Base-by-base conservation (phyloP, 352 stramenopile genomes). In the Globisporangium orthogonon region DNA sequence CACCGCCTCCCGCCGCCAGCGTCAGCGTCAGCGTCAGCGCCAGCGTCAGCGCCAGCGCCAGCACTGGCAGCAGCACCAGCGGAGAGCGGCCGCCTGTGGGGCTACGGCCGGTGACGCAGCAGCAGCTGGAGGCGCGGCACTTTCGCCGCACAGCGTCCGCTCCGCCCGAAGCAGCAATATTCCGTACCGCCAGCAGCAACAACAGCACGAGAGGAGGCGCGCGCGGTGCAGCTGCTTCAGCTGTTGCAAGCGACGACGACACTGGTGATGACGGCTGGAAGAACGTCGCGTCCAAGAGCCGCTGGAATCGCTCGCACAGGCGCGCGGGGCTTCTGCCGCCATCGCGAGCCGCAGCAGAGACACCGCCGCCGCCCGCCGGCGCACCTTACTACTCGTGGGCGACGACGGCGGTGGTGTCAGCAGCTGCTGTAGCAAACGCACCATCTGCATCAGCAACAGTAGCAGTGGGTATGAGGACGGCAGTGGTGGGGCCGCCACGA, bases 51-150 rank as follows among this genome's bases (percentile, higher is more conserved):
- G 15, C 15, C 49, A 1, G 17, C 15, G 3, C 13, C 10, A 13
- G 6, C 43, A 43, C 45, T 1, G 29, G 14, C 17, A 50, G 13
- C 0, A 47, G n/a, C 23, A 41, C 9, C 41, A 23, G 23, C 51
- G 33, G 41, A 28, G 50, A 52, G 35, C 57, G 57, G 11, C 33
- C 49, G 23, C 43, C 57, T 1, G 57, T 63, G 43, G 57, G 57
- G 2, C 28, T 63, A 9, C 57, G 57, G 2, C 57, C 57, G 15
- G 57, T 63, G 43, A 63, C 57, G 23, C 57, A 63, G 43, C 57
- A 63, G 44, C 57, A 63, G 44, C 50, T 63, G 39, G 57, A 63
- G 23, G 57, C 50, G 44, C 57, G 57, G 3, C 50, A 52, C 44
- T 3, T 58, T 13, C 50, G 33, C 4, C 57, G 57, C 43, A 29